A percentile compares a stretch with the other conserved stretches of the same genome.
Conservation (phyloP, 2,329 filamentous ascomycete species). For the Ophiostoma tasmaniense region DNA sequence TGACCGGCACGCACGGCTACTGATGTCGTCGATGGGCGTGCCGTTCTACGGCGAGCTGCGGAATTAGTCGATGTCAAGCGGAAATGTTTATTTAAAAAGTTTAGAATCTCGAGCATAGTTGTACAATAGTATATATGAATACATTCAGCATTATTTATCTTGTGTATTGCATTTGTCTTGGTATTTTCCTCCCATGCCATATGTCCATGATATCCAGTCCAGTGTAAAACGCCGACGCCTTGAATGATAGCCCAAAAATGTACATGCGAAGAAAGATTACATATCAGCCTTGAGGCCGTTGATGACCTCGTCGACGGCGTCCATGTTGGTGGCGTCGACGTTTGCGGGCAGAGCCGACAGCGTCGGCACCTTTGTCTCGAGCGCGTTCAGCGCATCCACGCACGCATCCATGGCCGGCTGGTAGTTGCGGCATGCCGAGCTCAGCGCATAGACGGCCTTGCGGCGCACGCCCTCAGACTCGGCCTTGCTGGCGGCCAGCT, state of each 20-base stretch:
- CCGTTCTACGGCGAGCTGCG: conserved; percentile 61
- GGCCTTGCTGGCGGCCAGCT: conserved; percentile 52
- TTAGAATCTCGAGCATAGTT: background rate
- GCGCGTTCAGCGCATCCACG: conserved; percentile 44
- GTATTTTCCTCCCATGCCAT: background rate
- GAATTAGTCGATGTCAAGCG: conserved; percentile 19
- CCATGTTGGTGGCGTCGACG: conserved; percentile 82
- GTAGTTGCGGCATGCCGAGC: conserved; percentile 78
- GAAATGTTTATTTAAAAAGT: background rate
- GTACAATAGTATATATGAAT: background rate
- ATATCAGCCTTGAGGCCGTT: conserved; percentile 48
- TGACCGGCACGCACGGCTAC: conserved; percentile 72
- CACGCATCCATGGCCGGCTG: conserved; percentile 70
- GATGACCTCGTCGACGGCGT: conserved; percentile 69
- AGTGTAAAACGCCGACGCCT: background rate
- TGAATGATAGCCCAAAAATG: background rate
- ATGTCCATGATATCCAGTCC: background rate
- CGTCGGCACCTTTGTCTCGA: conserved; percentile 4
- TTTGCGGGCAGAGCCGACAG: conserved; percentile 49
- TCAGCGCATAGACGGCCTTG: conserved; percentile 86
- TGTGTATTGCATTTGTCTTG: background rate
- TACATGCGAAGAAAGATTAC: background rate
- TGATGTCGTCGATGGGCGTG: conserved; percentile 63
- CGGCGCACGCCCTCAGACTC: conserved; percentile 54
- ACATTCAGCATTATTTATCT: background rate